phyloP scores from a whole-genome alignment of 306 rosid species.

The Lablab purpureus region DNA sequence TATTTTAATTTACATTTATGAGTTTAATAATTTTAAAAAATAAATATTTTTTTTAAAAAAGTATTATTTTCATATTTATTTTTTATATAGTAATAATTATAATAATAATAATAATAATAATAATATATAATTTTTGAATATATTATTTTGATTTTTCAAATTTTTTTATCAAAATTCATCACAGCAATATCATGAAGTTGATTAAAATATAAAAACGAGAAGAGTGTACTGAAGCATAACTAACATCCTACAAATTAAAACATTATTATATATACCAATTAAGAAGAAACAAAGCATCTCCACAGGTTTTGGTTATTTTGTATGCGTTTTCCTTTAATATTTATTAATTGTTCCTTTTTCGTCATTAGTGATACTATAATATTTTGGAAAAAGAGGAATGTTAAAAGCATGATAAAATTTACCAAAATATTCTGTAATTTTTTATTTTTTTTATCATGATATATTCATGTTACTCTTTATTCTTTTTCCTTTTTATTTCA shows the following conservation, averaged over 20 bases:
- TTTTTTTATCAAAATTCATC: no score
- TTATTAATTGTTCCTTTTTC: not conserved
- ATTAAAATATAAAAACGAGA: no score
- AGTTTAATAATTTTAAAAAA: no score
- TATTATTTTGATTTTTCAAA: no score
- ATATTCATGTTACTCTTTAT: not conserved
- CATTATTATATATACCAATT: not conserved
- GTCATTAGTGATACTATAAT: not conserved
- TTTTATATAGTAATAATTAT: no score
- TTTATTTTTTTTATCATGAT: not conserved
- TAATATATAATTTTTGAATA: no score
- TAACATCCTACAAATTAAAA: not conserved
- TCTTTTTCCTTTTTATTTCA: not conserved
- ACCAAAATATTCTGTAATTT: not conserved
- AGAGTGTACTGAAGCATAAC: no score
- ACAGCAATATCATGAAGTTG: no score
- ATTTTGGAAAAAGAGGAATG: not conserved
- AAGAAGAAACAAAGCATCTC: constrained; percentile 14
- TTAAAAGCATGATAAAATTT: not conserved
- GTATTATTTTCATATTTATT: no score
- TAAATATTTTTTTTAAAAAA: no score
- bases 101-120: no score
- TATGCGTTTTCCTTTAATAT: not conserved
- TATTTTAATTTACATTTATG: no score
- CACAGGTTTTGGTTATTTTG: not conserved